Conservation (phyloP, 1,284 basidiomycete genomes). For the Tetrapyrgos nigripes region DNA sequence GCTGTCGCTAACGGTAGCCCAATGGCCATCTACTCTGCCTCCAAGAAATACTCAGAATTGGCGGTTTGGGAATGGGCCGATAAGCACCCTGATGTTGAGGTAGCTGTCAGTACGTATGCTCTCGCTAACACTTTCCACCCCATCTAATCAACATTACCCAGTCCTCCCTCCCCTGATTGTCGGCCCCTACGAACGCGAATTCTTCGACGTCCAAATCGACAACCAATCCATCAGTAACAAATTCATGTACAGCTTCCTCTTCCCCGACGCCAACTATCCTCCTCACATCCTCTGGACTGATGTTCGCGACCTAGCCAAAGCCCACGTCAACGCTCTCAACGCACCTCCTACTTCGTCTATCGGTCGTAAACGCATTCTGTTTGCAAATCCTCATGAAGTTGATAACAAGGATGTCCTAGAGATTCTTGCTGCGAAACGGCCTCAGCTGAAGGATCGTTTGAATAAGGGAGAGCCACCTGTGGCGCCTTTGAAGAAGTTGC, state of each 20-base stretch:
- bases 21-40: slow-evolving; percentile 19
- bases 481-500: background rate
- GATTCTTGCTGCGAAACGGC: slow-evolving; percentile 12
- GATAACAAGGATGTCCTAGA: slow-evolving; percentile 8
- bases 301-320: slow-evolving; percentile 22
- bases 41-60: slow-evolving; percentile 25
- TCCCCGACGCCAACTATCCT: slow-evolving; percentile 11
- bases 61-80: slow-evolving; percentile 26
- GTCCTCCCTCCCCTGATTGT: slow-evolving; percentile 12
- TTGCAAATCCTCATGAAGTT: slow-evolving; percentile 16
- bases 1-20: slow-evolving; percentile 9
- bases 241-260: slow-evolving; percentile 12
- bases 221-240: slow-evolving; percentile 6
- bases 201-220: slow-evolving; percentile 1
- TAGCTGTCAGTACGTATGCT: slow-evolving; percentile 17
- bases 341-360: slow-evolving; percentile 10
- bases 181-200: slow-evolving; percentile 11
- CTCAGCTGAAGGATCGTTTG: slow-evolving; percentile 17
- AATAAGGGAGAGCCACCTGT: slow-evolving; percentile 8
- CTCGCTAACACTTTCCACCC: background rate
- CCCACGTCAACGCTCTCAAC: slow-evolving; percentile 19
- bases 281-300: slow-evolving; percentile 13
- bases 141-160: background rate
- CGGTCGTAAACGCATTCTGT: slow-evolving; percentile 19
- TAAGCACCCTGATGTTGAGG: slow-evolving; percentile 21